Conservation (phyloP, 495 filamentous ascomycete genomes). For the Penicillium maclennaniae region DNA sequence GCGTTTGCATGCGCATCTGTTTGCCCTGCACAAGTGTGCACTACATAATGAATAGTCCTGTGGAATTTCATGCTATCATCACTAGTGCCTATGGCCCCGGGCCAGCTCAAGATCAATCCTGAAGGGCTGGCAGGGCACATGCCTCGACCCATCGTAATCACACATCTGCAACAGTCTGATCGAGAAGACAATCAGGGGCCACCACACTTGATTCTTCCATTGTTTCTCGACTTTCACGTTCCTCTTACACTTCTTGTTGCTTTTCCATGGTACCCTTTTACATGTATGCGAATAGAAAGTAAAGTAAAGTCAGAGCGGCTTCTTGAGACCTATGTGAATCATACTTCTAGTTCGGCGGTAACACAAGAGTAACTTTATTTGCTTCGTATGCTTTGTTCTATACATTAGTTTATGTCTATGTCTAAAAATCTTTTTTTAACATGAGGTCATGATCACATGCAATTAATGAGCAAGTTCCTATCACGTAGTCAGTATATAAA, state of each 20-base stretch:
- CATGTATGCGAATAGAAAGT: no score
- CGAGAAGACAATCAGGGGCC: no score
- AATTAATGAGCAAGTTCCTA: slow-evolving; percentile 31
- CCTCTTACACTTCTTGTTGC: no score
- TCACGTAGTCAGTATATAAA: slow-evolving; percentile 8
- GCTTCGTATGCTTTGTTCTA: slow-evolving; percentile 1
- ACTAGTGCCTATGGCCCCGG: background rate
- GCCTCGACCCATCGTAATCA: no score
- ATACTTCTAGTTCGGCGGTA: no score
- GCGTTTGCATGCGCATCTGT: background rate
- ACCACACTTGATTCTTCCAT: no score
- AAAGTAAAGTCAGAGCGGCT: no score
- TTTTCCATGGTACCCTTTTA: no score
- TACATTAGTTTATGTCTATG: slow-evolving; percentile 8
- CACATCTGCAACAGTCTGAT: no score
- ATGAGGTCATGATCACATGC: background rate
- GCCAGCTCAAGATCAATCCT: background rate
- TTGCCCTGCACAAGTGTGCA: background rate
- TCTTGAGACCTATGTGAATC: no score
- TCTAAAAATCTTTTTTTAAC: background rate
- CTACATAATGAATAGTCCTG: background rate
- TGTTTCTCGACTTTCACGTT: no score
- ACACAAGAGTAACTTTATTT: background rate
- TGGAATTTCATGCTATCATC: background rate
- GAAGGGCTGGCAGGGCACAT: background rate